Evolutionary conservation across 148 eudicot genomes (phyloP).

Genomic region (Rhododendron henanense): DNA sequence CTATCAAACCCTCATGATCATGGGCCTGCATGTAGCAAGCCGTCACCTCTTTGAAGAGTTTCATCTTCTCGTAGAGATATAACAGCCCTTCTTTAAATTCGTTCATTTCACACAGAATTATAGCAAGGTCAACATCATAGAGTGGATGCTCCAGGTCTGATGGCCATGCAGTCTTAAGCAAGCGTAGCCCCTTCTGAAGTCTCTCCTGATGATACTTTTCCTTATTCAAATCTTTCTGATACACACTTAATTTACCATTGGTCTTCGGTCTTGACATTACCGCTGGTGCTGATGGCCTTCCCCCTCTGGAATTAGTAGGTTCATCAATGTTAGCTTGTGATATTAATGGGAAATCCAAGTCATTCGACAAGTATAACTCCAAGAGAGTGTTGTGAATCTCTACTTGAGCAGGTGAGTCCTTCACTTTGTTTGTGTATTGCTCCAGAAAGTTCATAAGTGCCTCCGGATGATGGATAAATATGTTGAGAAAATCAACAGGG

Average conservation of each 20-base stretch:
- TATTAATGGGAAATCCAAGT: conserved; percentile 71
- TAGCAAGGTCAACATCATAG: conserved; percentile 91
- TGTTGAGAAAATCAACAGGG: conserved; percentile 92
- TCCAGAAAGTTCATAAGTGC: conserved; percentile 92
- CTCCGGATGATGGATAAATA: conserved; percentile 81
- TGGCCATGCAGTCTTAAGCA: conserved; percentile 92
- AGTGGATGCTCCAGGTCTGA: conserved; percentile 72
- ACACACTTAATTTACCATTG: conserved; percentile 44
- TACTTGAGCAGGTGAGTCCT: conserved; percentile 92
- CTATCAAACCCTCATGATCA: conserved; percentile 93
- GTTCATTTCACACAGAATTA: conserved; percentile 92
- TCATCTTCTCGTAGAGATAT: conserved; percentile 90
- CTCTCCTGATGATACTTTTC: conserved; percentile 58
- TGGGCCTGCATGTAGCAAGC: conserved; percentile 96
- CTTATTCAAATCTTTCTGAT: conserved; percentile 20
- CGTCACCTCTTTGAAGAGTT: conserved; percentile 91
- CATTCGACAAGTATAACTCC: conserved; percentile 84
- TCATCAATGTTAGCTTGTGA: conserved; percentile 46
- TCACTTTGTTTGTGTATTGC: conserved; percentile 79
- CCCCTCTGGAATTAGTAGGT: conserved; percentile 22
- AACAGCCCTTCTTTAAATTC: conserved; percentile 71
- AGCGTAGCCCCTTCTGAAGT: conserved; percentile 62
- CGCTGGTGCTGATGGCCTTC: conserved; percentile 17
- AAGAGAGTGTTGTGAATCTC: conserved; percentile 89
- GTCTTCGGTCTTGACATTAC: conserved; percentile 28